Conservation (phyloP, 192 early-diverging fungal genomes). For the Dissophora ornata region DNA sequence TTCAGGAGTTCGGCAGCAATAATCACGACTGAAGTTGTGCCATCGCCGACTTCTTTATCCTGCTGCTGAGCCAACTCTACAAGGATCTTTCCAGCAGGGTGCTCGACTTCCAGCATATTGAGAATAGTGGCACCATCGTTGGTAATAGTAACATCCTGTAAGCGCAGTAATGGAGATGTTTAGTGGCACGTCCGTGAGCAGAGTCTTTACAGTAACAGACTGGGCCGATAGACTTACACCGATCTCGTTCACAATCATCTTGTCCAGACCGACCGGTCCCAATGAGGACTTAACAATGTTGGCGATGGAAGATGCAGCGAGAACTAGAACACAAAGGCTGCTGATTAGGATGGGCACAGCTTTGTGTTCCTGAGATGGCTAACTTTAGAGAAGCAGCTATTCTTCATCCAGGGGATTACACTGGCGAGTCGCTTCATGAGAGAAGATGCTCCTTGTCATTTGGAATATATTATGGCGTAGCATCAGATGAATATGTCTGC, state of each 20-base stretch:
- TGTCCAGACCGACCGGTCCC: constrained; percentile 98
- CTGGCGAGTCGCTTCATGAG: no score
- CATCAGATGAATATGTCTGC: no score
- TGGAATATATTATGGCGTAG: no score
- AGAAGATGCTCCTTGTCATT: no score
- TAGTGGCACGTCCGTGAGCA: no score
- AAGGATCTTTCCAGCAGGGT: constrained; percentile 95
- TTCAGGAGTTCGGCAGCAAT: constrained; percentile 97
- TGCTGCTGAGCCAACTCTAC: constrained; percentile 99
- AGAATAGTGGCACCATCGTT: constrained; percentile 99
- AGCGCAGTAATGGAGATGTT: no score
- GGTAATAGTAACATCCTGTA: constrained; percentile 98
- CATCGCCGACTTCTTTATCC: constrained; percentile 99
- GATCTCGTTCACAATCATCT: constrained; percentile 99
- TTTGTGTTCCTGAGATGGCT: not conserved
- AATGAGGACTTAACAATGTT: constrained; percentile 99
- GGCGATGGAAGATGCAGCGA: constrained; percentile 94
- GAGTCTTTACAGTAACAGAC: no score
- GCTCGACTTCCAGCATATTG: constrained; percentile 96
- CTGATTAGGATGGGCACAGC: not conserved
- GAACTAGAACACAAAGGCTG: constrained; percentile 69
- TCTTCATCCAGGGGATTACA: no score
- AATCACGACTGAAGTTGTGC: constrained; percentile 99
- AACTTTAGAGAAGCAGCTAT: no score
- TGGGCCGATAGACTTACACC: no score